Base-by-base conservation (phyloP, 2,329 filamentous ascomycete genomes). In the Exophiala sideris region DNA sequence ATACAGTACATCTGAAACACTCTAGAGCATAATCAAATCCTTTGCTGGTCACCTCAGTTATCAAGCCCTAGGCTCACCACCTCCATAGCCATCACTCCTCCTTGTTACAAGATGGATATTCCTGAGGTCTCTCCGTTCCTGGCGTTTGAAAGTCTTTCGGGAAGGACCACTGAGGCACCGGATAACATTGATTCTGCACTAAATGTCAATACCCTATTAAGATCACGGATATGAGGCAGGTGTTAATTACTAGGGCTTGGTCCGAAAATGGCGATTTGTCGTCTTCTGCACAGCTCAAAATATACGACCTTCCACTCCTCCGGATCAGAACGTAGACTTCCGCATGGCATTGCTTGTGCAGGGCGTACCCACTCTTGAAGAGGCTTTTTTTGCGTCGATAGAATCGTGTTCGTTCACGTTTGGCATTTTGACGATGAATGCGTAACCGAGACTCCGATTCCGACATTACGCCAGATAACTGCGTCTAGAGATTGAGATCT, bases 381-480 rank as follows among this genome's bases (percentile, higher is more conserved):
- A 41, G n/a, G 16, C 39, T 41, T 41, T 41, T 41, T 18, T 41
- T 41, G 16, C 39, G 39, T 41, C 39, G 39, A 41, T 41, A 41
- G 16, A 41, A 41, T 41, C 39, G 39, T 41, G 39, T 41, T 41
- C 39, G 39, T 41, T 41, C 39, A 14, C 39, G 39, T 41, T 20
- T 41, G 5, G 39, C 39, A 6, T 41, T 41, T 41, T 41, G 39
- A 41, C 39, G 39, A 18, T 41, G n/a, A 41, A 41, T 14, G 16
- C 12, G 12, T 20, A 41, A 41, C 7, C 39, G 12, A 41, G 39
- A 41, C 39, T 41, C 39, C 16, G 16, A 41, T 41, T 41, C 39
- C 12, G 39, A 16, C n/a, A 20, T 5, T 20, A 16, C 21, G 12
- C 16, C 11, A 41, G 39, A 41, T 41, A 41, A 41, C 12, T 16